phyloP scores from a whole-genome alignment of 2,329 filamentous ascomycete species.

The Cladosporium cucumerinum region DNA sequence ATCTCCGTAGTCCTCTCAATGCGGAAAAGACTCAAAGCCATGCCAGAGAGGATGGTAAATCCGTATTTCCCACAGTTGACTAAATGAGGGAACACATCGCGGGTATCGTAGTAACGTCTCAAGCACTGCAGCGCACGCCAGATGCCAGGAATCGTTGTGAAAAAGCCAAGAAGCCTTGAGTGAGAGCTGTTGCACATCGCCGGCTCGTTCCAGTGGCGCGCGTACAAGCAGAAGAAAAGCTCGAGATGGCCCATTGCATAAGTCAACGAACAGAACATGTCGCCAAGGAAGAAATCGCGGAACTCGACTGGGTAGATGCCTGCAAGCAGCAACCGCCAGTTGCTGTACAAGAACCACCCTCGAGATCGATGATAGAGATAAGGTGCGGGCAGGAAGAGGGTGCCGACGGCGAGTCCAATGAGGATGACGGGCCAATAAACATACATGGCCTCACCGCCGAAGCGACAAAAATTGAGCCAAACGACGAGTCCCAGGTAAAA shows the following conservation, averaged over 20 bases:
- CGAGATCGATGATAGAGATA: conserved; percentile 73
- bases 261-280: conserved; percentile 95
- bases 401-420: conserved; percentile 61
- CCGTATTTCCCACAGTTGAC: conserved; percentile 90
- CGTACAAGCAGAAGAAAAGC: conserved; percentile 91
- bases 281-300: conserved; percentile 92
- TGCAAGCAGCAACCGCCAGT: conserved; percentile 82
- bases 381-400: conserved; percentile 76
- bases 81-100: conserved; percentile 85
- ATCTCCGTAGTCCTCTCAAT: conserved; percentile 59
- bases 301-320: conserved; percentile 94
- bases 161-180: conserved; percentile 80
- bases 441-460: conserved; percentile 65
- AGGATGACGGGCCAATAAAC: conserved; percentile 84
- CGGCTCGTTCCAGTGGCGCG: conserved; percentile 69
- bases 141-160: conserved; percentile 76
- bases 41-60: conserved; percentile 76
- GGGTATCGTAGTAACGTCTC: conserved; percentile 81
- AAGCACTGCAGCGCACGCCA: conserved; percentile 91
- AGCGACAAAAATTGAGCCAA: conserved; percentile 81
- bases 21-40: conserved; percentile 78
- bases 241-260: conserved; percentile 87
- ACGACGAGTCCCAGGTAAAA: conserved; percentile 73
- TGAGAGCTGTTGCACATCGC: conserved; percentile 78
- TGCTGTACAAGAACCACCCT: conserved; percentile 84